These are phyloP conservation scores for Hypsizygus ulmarius DNA, from an alignment of 1,284 basidiomycete genomes.

Conservation along the genomic window DNA sequence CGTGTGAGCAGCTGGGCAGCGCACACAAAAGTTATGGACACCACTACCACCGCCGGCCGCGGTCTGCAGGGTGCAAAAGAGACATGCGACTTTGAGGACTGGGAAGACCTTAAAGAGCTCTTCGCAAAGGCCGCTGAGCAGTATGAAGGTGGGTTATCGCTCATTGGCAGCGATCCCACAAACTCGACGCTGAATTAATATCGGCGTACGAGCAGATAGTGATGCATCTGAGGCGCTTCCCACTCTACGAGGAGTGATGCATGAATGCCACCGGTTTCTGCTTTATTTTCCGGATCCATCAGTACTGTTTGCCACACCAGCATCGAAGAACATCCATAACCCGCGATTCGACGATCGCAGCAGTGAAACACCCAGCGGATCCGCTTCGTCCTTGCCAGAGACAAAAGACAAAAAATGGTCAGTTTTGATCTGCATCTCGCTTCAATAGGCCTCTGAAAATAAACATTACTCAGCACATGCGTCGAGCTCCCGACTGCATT, in stretches of 20 bases:
- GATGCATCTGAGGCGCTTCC: slow-evolving; percentile 48
- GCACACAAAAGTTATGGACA: slow-evolving; percentile 41
- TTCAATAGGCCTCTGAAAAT: slow-evolving; percentile 5
- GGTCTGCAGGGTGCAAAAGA: slow-evolving; percentile 20
- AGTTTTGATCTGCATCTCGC: background rate
- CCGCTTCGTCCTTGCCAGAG: slow-evolving; percentile 5
- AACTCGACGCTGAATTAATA: slow-evolving; percentile 3
- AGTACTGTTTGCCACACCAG: slow-evolving; percentile 36
- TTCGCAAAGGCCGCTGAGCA: slow-evolving; percentile 53
- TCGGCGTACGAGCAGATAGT: slow-evolving; percentile 34
- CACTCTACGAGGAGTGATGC: slow-evolving; percentile 58
- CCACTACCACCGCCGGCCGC: slow-evolving; percentile 31
- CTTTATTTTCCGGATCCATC: slow-evolving; percentile 53
- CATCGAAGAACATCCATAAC: background rate
- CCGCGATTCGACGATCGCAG: background rate
- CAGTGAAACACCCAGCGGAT: background rate
- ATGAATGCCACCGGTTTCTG: slow-evolving; percentile 63
- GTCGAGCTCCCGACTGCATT: slow-evolving; percentile 58
- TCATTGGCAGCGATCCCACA: background rate
- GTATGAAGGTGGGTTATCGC: slow-evolving; percentile 50
- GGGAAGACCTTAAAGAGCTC: slow-evolving; percentile 63
- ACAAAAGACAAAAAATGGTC: slow-evolving; percentile 16
- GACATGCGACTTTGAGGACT: slow-evolving; percentile 49
- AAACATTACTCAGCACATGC: slow-evolving; percentile 30
- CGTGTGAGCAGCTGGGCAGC: slow-evolving; percentile 30